Conservation (phyloP, 257 asterid species). For the Solanum peruvianum region DNA sequence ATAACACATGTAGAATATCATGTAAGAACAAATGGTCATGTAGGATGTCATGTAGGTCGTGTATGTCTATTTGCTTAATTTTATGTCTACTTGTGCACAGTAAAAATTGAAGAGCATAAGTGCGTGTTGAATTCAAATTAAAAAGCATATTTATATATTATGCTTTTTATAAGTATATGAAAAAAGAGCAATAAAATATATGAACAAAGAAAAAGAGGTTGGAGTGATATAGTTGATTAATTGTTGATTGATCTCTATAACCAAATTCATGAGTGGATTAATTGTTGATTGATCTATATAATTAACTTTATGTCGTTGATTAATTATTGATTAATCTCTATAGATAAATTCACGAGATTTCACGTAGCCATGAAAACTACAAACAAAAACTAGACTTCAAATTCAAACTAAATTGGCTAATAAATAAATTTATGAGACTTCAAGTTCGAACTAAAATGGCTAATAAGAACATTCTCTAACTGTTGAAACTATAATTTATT, state of each 20-base stretch:
- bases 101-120: too few relatives aligned
- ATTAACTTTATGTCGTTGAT: background rate
- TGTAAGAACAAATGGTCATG: too few relatives aligned
- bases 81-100: background rate
- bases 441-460: background rate
- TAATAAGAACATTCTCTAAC: background rate
- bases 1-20: background rate
- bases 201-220: background rate
- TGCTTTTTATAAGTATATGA: background rate
- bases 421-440: too few relatives aligned
- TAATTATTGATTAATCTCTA: background rate
- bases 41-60: too few relatives aligned
- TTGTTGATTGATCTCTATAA: background rate
- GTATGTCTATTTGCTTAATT: background rate
- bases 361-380: background rate
- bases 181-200: background rate
- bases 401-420: too few relatives aligned
- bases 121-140: background rate
- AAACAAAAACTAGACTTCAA: too few relatives aligned
- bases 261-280: background rate
- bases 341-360: too few relatives aligned
- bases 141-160: too few relatives aligned
- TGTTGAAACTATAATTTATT: too few relatives aligned
- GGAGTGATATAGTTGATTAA: background rate
- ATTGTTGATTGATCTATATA: background rate